These are phyloP conservation scores for Diaporthe sp. DNA, from an alignment of 2,329 filamentous ascomycete species.

Conservation along the genomic window DNA sequence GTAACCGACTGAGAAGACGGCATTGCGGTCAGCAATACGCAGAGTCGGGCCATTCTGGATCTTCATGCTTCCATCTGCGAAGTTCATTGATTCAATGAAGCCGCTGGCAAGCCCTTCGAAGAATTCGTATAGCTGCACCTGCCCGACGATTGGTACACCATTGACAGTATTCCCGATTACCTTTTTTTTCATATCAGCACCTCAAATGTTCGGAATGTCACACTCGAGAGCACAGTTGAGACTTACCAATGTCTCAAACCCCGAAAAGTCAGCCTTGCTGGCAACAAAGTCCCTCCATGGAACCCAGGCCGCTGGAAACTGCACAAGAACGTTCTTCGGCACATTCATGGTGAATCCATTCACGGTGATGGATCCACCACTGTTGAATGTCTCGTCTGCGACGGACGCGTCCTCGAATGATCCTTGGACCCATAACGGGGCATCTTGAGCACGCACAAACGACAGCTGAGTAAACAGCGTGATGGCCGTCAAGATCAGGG, in stretches of 20 bases:
- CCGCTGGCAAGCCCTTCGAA: constrained; percentile 54
- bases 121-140: constrained; percentile 53
- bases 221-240: not conserved
- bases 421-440: constrained; percentile 52
- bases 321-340: constrained; percentile 64
- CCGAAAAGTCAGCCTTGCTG: constrained; percentile 49
- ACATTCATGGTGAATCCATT: constrained; percentile 61
- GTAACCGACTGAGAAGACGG: constrained; percentile 57
- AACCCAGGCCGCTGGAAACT: constrained; percentile 62
- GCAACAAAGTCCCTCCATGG: constrained; percentile 57
- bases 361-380: constrained; percentile 60
- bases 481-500: not conserved
- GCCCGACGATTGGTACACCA: constrained; percentile 51
- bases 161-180: constrained; percentile 55
- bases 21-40: constrained; percentile 62
- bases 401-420: constrained; percentile 51
- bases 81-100: constrained; percentile 53
- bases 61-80: constrained; percentile 51
- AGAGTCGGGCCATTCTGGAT: constrained; percentile 51
- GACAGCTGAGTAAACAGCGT: not conserved
- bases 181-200: constrained; percentile 41
- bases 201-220: too few relatives aligned
- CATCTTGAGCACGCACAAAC: constrained; percentile 43
- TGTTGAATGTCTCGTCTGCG: constrained; percentile 56
- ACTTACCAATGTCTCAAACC: constrained; percentile 53